Evolutionary conservation across 2,329 filamentous ascomycete genomes (phyloP), one percentile per base, ranked within the genome.

Genomic region (Cordyceps tenuipes): DNA sequence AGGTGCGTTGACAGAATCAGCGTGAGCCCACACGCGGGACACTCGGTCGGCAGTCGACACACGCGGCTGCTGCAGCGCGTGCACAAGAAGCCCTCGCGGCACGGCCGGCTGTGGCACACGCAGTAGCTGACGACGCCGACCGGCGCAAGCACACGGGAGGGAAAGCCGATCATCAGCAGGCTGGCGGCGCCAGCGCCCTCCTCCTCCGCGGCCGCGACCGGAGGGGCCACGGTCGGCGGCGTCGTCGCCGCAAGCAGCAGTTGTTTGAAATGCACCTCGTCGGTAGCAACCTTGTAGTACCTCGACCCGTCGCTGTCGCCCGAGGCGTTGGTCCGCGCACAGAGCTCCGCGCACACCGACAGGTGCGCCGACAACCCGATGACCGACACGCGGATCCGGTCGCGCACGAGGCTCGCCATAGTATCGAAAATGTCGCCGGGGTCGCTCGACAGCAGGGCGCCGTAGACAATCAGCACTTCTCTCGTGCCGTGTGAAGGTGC

Each of bases 151-250:
- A 88, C 89, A 43, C 92, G 84, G 6, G 90, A 95, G 0, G 94
- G 94, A 69, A 99, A 99, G 5, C 94, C 94, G 93, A 99, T 99
- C 89, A 96, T 95, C 29, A 99, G 82, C 46, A 99, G 78, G 59
- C 82, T 85, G 1, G 84, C 80, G 9, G 79, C 79, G 62, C 77
- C 80, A 67, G 29, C 29, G 29, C 82, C 79, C 64, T 82, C 81
- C 46, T 76, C 73, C 10, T 36, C 34, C 12, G 5, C 8, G 34
- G 34, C 31, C 31, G 3, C 29, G 29, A 6, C 5, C 5, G 29
- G 5, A 3, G 86, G 83, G 59, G 91, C 90, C 19, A 91, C 87
- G 0, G 93, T 94, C 1, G 94, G 94, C 1, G 94, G 94, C 2
- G 91, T 97, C 0, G 94, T 97, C 52, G 89, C 85, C 19, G 86